phyloP scores from a whole-genome alignment of 495 filamentous ascomycete species.

The Cercophora scortea region DNA sequence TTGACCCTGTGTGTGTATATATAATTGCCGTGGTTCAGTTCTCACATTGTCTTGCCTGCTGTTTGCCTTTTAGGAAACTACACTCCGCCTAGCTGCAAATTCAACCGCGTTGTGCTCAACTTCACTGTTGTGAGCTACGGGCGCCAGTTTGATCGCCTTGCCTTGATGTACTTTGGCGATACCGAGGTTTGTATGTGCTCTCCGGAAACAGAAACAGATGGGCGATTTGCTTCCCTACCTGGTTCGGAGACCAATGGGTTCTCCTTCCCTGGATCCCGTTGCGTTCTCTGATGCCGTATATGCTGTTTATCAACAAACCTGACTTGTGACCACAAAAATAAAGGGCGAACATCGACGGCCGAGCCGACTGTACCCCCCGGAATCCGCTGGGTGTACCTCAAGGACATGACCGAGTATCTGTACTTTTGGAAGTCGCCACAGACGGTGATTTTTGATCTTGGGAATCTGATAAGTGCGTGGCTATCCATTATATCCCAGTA shows the following conservation, averaged over 20 bases:
- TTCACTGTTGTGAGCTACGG: conserved; percentile 71
- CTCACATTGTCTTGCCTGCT: background rate
- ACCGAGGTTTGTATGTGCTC: conserved; percentile 57
- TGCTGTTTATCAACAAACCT: background rate
- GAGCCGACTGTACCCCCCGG: conserved; percentile 62
- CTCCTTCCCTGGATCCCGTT: background rate
- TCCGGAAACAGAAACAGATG: no score
- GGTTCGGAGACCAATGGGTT: no score
- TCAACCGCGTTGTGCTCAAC: conserved; percentile 76
- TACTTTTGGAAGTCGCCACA: conserved; percentile 58
- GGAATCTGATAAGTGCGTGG: conserved; percentile 51
- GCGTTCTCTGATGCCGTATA: background rate
- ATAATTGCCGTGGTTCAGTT: background rate
- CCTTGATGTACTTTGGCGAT: conserved; percentile 72
- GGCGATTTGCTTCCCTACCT: no score
- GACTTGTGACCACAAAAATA: no score
- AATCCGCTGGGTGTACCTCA: conserved; percentile 68
- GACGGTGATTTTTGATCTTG: conserved; percentile 77
- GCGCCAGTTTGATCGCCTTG: conserved; percentile 73
- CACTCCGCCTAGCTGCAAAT: conserved; percentile 59
- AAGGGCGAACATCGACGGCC: conserved; percentile 69
- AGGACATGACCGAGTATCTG: conserved; percentile 74
- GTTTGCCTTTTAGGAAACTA: conserved; percentile 46
- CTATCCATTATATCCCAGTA: background rate
- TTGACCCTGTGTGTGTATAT: background rate